Conservation (phyloP, 2,329 filamentous ascomycete species). For the Aspergillus pseudonomiae region DNA sequence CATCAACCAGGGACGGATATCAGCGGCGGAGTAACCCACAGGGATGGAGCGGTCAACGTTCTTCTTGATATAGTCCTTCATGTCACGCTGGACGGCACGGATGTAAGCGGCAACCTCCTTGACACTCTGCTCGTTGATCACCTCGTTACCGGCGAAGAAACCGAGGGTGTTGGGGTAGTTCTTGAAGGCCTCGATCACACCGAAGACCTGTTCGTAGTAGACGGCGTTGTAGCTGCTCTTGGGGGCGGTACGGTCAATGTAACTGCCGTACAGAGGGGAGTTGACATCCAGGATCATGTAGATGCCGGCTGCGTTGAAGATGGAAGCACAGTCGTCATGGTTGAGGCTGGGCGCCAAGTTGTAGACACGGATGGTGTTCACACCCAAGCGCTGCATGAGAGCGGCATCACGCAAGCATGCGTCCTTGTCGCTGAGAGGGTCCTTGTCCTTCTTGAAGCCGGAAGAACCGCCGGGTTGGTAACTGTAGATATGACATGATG, state of each 20-base stretch:
- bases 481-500: constrained; percentile 32
- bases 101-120: constrained; percentile 61
- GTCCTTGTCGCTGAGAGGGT: constrained; percentile 61
- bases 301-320: constrained; percentile 68
- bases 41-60: constrained; percentile 62
- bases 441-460: constrained; percentile 57
- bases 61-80: constrained; percentile 68
- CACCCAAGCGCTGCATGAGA: constrained; percentile 64
- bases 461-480: constrained; percentile 66
- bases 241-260: constrained; percentile 59
- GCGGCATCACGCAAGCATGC: constrained; percentile 65
- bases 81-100: constrained; percentile 64
- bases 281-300: constrained; percentile 70
- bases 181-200: constrained; percentile 68
- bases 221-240: constrained; percentile 57
- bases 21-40: constrained; percentile 70
- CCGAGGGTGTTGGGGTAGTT: constrained; percentile 66
- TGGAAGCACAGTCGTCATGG: constrained; percentile 64
- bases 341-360: constrained; percentile 62
- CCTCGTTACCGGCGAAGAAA: constrained; percentile 70
- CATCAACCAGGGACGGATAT: constrained; percentile 62
- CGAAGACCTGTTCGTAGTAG: constrained; percentile 63
- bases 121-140: constrained; percentile 64
- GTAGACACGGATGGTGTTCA: constrained; percentile 69
- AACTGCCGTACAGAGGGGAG: constrained; percentile 59